Evolutionary conservation across 495 filamentous ascomycete genomes (phyloP), one percentile per base, ranked within the genome.

Genomic region (Aspergillus cristatus): DNA sequence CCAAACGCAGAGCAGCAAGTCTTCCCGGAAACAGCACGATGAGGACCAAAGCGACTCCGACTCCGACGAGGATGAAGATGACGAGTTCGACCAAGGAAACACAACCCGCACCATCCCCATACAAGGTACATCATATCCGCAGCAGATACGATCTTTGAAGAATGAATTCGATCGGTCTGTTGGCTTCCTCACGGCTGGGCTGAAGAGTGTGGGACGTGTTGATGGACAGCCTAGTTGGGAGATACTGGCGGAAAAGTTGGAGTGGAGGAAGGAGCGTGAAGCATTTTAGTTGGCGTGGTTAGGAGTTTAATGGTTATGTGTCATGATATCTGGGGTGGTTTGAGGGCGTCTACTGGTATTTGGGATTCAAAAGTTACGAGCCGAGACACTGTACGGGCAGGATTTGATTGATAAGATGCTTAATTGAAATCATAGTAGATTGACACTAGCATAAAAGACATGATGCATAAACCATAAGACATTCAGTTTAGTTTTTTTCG

Each of bases 141-240:
- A 60, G 26, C 51, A 48, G 7, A 20, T 74, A 31, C 37, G 37
- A 18, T 46, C 58, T 34, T 60, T 70, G 17, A 57, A 55, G 13
- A 50, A 63, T 18, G 46, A 70, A 28, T 68, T 72, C 39, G 57
- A 56, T n/a, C 54, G 45, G 10, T 49, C 70, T 11, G 43, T 64
- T 8, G 38, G 46, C 7, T 75, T 74, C 42, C 46, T 72, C 7
- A 47, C 47, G 5, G 65, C 67, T 7, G 68, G 68, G 3, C 45
- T 76, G 29, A 59, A 62, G 33, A 58, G 63, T 8, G 48, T 73
- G 2, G 62, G 70, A 16, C 62, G 74, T 33, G 61, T 58, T 13
- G 55, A 67, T 28, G 70, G 60, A 12, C 65, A 68, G 18, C 34
- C 57, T 10, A 60, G 54, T 25, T 72, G 74, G 65, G 69, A 75